Evolutionary conservation across 1,139 yeast genomes (phyloP).

Genomic region (Tardiomyces depauwii): DNA sequence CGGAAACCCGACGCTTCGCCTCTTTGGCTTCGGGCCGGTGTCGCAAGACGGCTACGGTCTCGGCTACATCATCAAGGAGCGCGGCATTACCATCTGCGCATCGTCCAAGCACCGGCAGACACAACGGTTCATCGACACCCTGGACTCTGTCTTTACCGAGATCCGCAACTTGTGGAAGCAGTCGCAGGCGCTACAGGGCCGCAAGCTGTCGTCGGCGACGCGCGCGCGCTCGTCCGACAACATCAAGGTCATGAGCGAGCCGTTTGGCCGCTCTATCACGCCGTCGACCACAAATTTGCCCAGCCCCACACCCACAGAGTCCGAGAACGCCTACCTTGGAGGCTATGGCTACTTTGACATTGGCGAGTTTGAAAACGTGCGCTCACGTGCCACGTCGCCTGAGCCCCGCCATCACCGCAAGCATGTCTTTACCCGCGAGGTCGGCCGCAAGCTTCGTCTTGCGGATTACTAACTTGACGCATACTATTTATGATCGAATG

Average conservation of each 20-base stretch:
- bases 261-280: conserved; percentile 13
- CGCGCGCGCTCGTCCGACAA: conserved; percentile 17
- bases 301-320: conserved; percentile 5
- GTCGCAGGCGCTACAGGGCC: conserved; percentile 25
- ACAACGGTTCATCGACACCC: conserved; percentile 62
- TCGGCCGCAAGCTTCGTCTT: conserved; percentile 61
- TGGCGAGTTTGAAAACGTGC: conserved; percentile 42
- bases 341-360: conserved; percentile 74
- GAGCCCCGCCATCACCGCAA: conserved; percentile 34
- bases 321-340: conserved; percentile 36
- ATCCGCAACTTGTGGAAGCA: conserved; percentile 40
- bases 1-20: conserved; percentile 79
- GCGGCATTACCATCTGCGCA: conserved; percentile 75
- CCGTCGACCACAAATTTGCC: conserved; percentile 2
- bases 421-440: conserved; percentile 29
- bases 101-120: conserved; percentile 91
- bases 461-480: conserved; percentile 43
- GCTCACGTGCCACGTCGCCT: conserved; percentile 61
- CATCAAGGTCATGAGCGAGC: conserved; percentile 5
- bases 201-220: conserved; percentile 6
- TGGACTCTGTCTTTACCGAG: conserved; percentile 57
- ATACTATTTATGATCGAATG: no score
- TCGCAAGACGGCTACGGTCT: conserved; percentile 85
- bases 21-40: conserved; percentile 91
- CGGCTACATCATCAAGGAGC: conserved; percentile 81